Evolutionary conservation across 208 protist species (phyloP), one percentile per base, ranked within the genome.

Genomic region (Trypanosomatidae sp.): DNA sequence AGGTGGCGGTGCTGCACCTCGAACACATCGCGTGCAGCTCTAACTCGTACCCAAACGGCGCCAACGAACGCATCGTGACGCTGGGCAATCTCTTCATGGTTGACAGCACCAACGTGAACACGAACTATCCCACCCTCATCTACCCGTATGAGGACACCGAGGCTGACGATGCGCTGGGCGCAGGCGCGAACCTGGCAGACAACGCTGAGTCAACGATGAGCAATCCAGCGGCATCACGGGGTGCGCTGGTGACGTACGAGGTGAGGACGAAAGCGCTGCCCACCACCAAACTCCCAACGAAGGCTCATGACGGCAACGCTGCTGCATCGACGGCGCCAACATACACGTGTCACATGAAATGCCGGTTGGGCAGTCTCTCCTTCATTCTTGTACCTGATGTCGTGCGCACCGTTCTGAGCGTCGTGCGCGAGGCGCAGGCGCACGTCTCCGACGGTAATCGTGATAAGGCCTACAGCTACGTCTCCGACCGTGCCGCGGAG

Each of bases 371-470:
- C 58, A 80, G 81, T 59, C 74, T 96, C 19, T 81, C 66, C 53
- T 72, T 94, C 44, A 81, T 88, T 33, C 39, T 91, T 12, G 82
- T 96, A 0, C 91, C 91, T 6, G 86, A 93, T 36, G 77, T 93
- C 39, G 83, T 83, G 44, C 87, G 74, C 58, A 74, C 80, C n/a
- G 58, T 93, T 25, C 15, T 85, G 36, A 69, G 73, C 12, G 52
- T 80, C 19, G 49, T 88, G 33, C 62, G 74, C 22, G 89, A 94
- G 67, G 77, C 90, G 53, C 69, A 84, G 74, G 70, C 77, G 30
- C 66, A 90, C 70, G 81, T 96, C n/a, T 88, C 85, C 5, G 84
- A 88, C 36, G 71, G 79, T 55, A 94, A 96, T 78, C 81, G 82
- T 41, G 73, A 82, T 67, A 91, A 90, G 71, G 91, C 87, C 10